Conservation (phyloP, 2,329 filamentous ascomycete species). For the Phialemonium atrogriseum region DNA sequence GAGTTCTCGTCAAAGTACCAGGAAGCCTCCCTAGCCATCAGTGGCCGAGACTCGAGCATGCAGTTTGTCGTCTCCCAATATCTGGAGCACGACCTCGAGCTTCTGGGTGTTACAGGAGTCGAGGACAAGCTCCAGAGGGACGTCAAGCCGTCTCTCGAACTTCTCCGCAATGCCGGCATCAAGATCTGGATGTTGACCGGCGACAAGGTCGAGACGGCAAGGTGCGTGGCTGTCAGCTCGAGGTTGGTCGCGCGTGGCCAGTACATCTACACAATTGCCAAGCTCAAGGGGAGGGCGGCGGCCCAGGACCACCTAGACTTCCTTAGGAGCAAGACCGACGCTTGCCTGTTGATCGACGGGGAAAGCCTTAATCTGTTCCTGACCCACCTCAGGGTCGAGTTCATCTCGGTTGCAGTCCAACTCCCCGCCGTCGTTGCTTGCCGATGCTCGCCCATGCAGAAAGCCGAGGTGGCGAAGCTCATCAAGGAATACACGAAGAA, state of each 20-base stretch:
- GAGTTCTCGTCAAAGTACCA: slow-evolving; percentile 70
- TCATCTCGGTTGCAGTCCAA: slow-evolving; percentile 79
- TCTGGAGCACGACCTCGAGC: slow-evolving; percentile 80
- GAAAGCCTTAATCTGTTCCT: slow-evolving; percentile 82
- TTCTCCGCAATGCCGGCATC: slow-evolving; percentile 92
- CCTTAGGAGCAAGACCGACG: slow-evolving; percentile 76
- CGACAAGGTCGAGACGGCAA: slow-evolving; percentile 95
- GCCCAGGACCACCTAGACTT: slow-evolving; percentile 87
- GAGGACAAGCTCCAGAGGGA: slow-evolving; percentile 95
- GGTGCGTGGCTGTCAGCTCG: slow-evolving; percentile 90
- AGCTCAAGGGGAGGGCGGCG: slow-evolving; percentile 72
- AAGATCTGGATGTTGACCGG: slow-evolving; percentile 99
- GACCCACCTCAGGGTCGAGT: slow-evolving; percentile 71
- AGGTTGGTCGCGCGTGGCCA: slow-evolving; percentile 91
- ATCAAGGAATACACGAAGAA: slow-evolving; percentile 92
- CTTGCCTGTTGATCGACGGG: slow-evolving; percentile 87
- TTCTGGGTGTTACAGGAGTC: slow-evolving; percentile 94
- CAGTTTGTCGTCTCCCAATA: slow-evolving; percentile 69
- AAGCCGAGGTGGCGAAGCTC: slow-evolving; percentile 84
- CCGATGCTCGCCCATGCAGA: slow-evolving; percentile 93
- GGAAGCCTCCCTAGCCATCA: slow-evolving; percentile 72
- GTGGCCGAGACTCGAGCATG: slow-evolving; percentile 74
- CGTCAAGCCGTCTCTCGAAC: slow-evolving; percentile 89
- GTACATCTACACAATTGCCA: slow-evolving; percentile 88
- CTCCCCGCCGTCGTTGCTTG: slow-evolving; percentile 92